Percentiles rank a stretch among this genome's conserved stretches.
Evolutionary conservation across 2,329 filamentous ascomycete species (phyloP).

Genomic region (Aspergillus terreus): DNA sequence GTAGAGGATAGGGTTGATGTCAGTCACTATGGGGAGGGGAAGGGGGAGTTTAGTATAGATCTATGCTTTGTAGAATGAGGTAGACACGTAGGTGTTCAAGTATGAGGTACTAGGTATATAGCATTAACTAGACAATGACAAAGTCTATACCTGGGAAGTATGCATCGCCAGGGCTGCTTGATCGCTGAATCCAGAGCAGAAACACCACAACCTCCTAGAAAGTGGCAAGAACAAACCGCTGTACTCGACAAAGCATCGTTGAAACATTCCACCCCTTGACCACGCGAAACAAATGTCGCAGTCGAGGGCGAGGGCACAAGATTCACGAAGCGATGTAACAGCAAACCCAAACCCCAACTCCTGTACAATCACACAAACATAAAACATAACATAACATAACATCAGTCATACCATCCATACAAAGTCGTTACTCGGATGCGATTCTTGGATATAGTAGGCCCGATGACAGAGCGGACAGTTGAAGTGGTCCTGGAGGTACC

Average conservation of each 20-base stretch:
- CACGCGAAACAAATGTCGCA: not conserved
- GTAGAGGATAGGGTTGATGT: conserved; percentile 41
- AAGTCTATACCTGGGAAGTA: too few species aligned
- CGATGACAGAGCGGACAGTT: conserved; percentile 37
- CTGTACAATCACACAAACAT: not conserved
- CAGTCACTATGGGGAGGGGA: conserved; percentile 9
- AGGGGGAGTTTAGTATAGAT: not conserved
- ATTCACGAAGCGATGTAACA: not conserved
- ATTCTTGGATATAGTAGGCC: conserved; percentile 31
- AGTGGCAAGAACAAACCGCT: not conserved
- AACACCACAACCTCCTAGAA: not conserved
- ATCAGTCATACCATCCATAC: conserved; percentile 33
- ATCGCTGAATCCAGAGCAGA: too few species aligned
- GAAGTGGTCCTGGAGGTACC: conserved; percentile 37
- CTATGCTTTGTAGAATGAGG: too few species aligned
- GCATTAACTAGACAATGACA: too few species aligned
- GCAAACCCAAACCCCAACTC: not conserved
- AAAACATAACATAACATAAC: not conserved
- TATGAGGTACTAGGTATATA: too few species aligned
- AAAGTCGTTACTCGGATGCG: conserved; percentile 29
- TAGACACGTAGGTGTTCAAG: too few species aligned
- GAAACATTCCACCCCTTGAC: not conserved
- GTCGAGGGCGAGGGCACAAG: not conserved
- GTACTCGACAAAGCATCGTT: not conserved
- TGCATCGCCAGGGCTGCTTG: too few species aligned